Evolutionary conservation across 1,284 basidiomycete species (phyloP).

Genomic region (Melampsora americana): DNA sequence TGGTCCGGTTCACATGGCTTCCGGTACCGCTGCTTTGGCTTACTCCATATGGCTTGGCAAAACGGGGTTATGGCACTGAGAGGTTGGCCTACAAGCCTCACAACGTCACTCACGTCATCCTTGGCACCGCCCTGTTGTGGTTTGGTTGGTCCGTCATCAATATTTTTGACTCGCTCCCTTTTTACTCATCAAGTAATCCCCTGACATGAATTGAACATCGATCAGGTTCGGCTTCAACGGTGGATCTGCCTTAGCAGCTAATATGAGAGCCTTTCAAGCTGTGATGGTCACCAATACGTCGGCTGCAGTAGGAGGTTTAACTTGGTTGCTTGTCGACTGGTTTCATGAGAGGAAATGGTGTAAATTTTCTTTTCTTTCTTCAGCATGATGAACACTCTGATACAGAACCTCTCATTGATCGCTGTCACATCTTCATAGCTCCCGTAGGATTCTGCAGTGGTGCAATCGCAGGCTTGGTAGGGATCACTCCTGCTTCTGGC

Average conservation of each 20-base stretch:
- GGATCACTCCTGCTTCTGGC: constrained; percentile 84
- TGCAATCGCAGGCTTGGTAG: constrained; percentile 74
- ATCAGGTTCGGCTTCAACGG: constrained; percentile 52
- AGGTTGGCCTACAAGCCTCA: constrained; percentile 56
- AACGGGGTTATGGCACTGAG: constrained; percentile 56
- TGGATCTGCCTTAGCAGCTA: constrained; percentile 56
- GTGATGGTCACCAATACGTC: constrained; percentile 56
- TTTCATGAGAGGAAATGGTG: constrained; percentile 52
- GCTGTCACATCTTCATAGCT: neutral
- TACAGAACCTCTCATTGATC: constrained; percentile 76
- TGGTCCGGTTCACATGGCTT: constrained; percentile 54
- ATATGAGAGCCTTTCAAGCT: constrained; percentile 56
- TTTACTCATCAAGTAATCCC: neutral
- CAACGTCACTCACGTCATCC: constrained; percentile 54
- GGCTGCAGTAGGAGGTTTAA: constrained; percentile 54
- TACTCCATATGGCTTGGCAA: constrained; percentile 55
- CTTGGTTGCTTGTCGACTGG: constrained; percentile 55
- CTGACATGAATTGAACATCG: neutral
- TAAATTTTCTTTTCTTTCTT: neutral
- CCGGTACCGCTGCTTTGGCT: constrained; percentile 47
- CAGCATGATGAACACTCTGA: neutral
- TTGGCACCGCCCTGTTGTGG: constrained; percentile 57
- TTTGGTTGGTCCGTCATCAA: constrained; percentile 51
- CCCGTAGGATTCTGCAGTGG: constrained; percentile 91
- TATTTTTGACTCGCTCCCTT: neutral